Percentiles rank a stretch among this genome's conserved stretches.
Evolutionary conservation across 371 early-diverging fungal species (phyloP).

Genomic region (Rhizomucor pusillus): DNA sequence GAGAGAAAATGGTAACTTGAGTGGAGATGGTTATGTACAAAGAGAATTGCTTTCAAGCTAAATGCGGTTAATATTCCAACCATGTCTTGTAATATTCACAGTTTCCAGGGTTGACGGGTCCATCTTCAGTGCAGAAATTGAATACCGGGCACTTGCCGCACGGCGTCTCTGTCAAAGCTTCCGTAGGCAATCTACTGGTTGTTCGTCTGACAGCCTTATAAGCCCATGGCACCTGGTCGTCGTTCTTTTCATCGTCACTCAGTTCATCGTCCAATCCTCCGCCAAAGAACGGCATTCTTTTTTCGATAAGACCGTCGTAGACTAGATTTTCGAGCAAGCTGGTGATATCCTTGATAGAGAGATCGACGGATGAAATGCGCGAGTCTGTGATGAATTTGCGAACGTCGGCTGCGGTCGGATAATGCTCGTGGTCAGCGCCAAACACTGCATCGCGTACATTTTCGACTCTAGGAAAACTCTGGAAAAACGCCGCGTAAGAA

Average conservation of each 20-base stretch:
- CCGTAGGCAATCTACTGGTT: conserved; percentile 41
- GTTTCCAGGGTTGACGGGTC: conserved; percentile 71
- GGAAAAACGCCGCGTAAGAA: not conserved
- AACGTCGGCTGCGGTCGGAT: conserved; percentile 74
- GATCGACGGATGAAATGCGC: conserved; percentile 71
- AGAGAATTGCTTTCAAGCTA: too few relatives aligned
- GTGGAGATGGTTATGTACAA: too few relatives aligned
- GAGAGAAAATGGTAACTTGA: too few relatives aligned
- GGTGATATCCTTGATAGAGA: conserved; percentile 76
- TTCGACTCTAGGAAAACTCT: conserved; percentile 68
- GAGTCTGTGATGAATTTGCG: conserved; percentile 68
- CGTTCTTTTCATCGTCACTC: conserved; percentile 54
- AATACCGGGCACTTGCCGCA: conserved; percentile 83
- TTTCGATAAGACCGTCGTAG: conserved; percentile 87
- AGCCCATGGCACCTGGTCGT: conserved; percentile 56
- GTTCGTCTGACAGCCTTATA: conserved; percentile 69
- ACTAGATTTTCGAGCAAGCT: conserved; percentile 83
- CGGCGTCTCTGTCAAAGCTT: conserved; percentile 73
- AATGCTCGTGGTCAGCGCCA: conserved; percentile 56
- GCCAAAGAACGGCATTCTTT: conserved; percentile 47
- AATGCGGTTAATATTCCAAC: conserved; percentile 53
- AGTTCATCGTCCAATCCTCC: conserved; percentile 46
- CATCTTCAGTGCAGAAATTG: conserved; percentile 66
- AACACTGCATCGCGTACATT: conserved; percentile 49
- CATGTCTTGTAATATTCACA: conserved; percentile 79